Evolutionary conservation across 306 rosid genomes (phyloP).

Genomic region (Pterocarpus santalinus): DNA sequence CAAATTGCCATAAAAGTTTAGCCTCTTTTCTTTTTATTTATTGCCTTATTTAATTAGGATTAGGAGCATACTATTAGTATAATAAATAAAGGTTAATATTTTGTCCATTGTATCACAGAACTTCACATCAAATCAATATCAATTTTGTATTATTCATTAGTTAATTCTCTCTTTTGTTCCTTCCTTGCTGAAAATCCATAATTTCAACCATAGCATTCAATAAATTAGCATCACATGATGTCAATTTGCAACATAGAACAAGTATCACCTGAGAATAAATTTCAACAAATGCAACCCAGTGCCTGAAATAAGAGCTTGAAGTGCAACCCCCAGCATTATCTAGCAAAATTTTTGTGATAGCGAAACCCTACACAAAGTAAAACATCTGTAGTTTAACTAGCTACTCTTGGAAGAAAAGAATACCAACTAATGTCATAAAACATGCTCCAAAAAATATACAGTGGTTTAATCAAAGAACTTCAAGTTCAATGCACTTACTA

Average conservation of each 20-base stretch:
- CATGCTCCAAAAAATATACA: constrained; percentile 1
- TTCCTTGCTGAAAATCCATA: neutral
- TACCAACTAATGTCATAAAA: constrained; percentile 22
- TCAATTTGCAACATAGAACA: constrained; percentile 35
- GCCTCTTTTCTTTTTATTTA: neutral
- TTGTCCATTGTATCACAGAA: neutral
- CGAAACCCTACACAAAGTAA: constrained; percentile 74
- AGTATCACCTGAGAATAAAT: constrained; percentile 81
- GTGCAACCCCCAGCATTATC: constrained; percentile 64
- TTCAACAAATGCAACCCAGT: constrained; percentile 81
- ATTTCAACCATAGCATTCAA: neutral
- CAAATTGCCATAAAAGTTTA: neutral
- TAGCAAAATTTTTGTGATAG: constrained; percentile 75
- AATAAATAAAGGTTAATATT: neutral
- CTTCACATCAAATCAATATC: neutral
- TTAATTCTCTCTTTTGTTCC: neutral
- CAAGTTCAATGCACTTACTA: neutral
- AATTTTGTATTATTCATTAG: neutral
- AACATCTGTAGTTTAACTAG: constrained; percentile 41
- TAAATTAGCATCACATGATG: constrained; percentile 24
- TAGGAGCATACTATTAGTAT: neutral
- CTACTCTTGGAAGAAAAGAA: constrained; percentile 14
- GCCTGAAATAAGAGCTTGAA: constrained; percentile 67
- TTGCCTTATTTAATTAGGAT: neutral
- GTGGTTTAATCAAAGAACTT: constrained; percentile 20